Evolutionary conservation across 2,329 filamentous ascomycete species (phyloP), one percentile per base, ranked within the genome.

Genomic region (Colletotrichum sp.): DNA sequence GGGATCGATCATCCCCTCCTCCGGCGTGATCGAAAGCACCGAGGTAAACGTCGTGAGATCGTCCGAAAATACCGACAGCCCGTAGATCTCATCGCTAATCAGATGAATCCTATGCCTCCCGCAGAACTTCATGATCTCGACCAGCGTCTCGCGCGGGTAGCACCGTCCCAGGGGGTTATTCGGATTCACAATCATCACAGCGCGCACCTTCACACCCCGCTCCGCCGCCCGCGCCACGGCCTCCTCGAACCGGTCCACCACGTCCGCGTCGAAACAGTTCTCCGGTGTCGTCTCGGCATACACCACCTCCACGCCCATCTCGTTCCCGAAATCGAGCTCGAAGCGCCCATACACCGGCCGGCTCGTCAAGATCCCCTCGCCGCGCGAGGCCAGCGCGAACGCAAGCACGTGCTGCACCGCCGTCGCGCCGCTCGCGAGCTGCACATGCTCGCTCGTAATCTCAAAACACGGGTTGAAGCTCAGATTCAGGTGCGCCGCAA

Each of bases 41-140:
- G 89, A 91, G 4, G 86, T 88, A 76, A 91, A 91, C 5, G 7
- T n/a, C 21, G 59, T 28, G 26, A 71, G 28, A n/a, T 36, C 7
- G 9, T 48, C 48, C 13, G 55, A 52, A 21, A 87, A 91, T 1
- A 88, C 84, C 2, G 88, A 89, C 48, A 88, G 82, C 12, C 87
- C 90, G 78, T 92, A 92, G 52, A 92, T 88, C 78, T 92, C 90
- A 79, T 92, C 90, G 76, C 87, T 88, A 77, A 92, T 85, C 61
- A 92, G 82, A 74, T 92, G 90, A 5, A 92, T 81, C 5, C 81
- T 77, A 75, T 90, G 83, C 55, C 83, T 84, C 68, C 89, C 82
- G 76, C 90, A 91, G 69, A 92, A 85, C 4, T 79, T 78, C 84
- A 91, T 86, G 26, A 89, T 80, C 8, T 81, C 82, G 1, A 87